Evolutionary conservation across 352 stramenopile species (phyloP), one percentile per base, ranked within the genome.

Genomic region (Phytophthora sp.): DNA sequence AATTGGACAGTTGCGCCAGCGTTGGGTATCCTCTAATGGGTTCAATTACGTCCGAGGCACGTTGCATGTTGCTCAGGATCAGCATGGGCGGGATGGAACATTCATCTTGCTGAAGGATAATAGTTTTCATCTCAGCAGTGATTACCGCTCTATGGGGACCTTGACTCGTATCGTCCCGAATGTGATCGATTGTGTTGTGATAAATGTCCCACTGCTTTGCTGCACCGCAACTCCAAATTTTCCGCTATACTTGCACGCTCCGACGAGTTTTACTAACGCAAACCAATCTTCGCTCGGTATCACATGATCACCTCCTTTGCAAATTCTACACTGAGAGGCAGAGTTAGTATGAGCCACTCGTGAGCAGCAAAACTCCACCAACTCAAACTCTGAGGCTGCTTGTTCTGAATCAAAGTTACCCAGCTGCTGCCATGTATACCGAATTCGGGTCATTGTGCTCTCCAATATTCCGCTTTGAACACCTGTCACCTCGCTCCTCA

Each of bases 1-100:
- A 56, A n/a, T 55, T 55, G 7, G 42, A 15, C 0, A 56, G 31
- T 30, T 63, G 55, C 13, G 20, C 20, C n/a, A 47, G 9, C 21
- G 41, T 47, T 1, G 41, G 44, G 18, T 50, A 63, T 24, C 16
- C 31, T 35, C 41, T 11, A 0, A 8, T 41, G n/a, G 44, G 44
- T 7, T 44, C 36, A 23, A 21, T 20, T 0, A 44, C 23, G 7
- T 44, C 36, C 4, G 36, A 44, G 1, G 36, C 16, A 7, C 16
- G 15, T 12, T n/a, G 36, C 36, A 44, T 5, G 36, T 44, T 44
- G 18, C 36, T 44, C 2, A 20, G n/a, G 4, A 44, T 44, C 1
- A 24, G 36, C 36, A 44, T 44, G 2, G 36, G n/a, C 4, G 16
- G 36, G 2, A 44, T 44, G 2, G 36, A 44, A 7, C 36, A 24